A percentile compares a stretch with the other conserved stretches of the same genome.
Conservation (phyloP, 2,329 filamentous ascomycete genomes). For the Cryphonectria radicalis region DNA sequence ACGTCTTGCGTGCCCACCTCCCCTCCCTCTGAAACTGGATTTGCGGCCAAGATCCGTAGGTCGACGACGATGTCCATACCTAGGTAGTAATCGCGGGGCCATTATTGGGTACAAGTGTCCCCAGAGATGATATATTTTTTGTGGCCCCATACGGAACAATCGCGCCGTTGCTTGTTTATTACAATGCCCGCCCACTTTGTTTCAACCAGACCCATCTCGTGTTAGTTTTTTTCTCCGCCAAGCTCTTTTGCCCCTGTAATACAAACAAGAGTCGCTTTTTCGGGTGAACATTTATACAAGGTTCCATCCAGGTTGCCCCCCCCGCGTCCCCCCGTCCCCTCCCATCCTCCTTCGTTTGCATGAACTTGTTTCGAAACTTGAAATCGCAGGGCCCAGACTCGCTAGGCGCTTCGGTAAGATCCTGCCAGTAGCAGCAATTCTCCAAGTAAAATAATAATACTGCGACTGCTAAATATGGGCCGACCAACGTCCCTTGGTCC, state of each 20-base stretch:
- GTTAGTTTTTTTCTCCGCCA: background rate
- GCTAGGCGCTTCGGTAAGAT: background rate
- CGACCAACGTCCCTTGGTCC: background rate
- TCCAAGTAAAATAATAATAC: background rate
- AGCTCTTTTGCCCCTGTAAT: background rate
- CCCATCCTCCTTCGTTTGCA: background rate
- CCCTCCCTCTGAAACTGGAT: background rate
- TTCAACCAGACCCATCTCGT: background rate
- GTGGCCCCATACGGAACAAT: background rate
- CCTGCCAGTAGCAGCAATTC: conserved; percentile 3
- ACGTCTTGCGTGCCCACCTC: background rate
- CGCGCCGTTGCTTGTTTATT: background rate
- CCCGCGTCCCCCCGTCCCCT: no score
- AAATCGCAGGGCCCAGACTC: background rate
- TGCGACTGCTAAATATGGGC: conserved; percentile 11
- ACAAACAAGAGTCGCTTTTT: background rate
- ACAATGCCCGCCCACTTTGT: conserved; percentile 3
- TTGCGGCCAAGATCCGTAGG: background rate
- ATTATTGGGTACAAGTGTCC: background rate
- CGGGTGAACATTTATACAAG: background rate
- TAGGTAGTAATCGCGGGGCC: background rate
- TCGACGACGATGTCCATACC: no score
- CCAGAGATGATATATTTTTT: background rate
- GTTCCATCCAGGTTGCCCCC: no score
- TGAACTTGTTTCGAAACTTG: background rate